phyloP scores from a whole-genome alignment of 768 basidiomycete species.

The Mycena indigotica region DNA sequence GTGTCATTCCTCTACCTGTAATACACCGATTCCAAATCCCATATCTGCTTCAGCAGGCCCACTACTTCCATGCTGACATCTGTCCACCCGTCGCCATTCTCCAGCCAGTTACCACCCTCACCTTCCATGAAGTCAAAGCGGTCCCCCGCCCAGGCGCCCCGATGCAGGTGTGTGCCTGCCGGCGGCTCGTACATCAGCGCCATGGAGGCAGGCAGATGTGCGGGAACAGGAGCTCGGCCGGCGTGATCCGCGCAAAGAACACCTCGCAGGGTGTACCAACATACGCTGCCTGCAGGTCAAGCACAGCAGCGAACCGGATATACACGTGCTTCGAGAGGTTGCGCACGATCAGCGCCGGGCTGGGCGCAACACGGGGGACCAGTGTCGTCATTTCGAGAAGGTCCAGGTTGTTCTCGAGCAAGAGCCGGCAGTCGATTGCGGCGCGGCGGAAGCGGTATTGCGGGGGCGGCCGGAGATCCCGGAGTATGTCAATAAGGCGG shows the following conservation, averaged over 20 bases:
- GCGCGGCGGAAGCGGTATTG: too few relatives aligned
- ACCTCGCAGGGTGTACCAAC: neutral
- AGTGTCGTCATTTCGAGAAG: too few relatives aligned
- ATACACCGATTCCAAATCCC: too few relatives aligned
- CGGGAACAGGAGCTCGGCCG: constrained; percentile 7
- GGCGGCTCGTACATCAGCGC: neutral
- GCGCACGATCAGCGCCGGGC: neutral
- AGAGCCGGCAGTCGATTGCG: too few relatives aligned
- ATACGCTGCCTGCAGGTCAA: neutral
- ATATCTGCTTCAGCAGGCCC: constrained; percentile 9
- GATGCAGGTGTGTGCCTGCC: constrained; percentile 4
- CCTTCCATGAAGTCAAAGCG: constrained; percentile 7
- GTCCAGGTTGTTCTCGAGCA: too few relatives aligned
- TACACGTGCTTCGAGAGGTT: constrained; percentile 13
- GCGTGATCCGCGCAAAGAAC: neutral
- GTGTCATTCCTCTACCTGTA: too few relatives aligned
- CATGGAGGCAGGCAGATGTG: constrained; percentile 3
- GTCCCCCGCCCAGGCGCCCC: constrained; percentile 14
- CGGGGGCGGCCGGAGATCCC: too few relatives aligned
- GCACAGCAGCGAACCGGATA: constrained; percentile 3
- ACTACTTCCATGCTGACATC: constrained; percentile 16
- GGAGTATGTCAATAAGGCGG: too few relatives aligned
- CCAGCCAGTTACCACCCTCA: neutral
- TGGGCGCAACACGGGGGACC: too few relatives aligned
- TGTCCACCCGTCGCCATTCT: constrained; percentile 12